Evolutionary conservation across 78 protist genomes (phyloP).

Genomic region (Protostelium mycophagum): DNA sequence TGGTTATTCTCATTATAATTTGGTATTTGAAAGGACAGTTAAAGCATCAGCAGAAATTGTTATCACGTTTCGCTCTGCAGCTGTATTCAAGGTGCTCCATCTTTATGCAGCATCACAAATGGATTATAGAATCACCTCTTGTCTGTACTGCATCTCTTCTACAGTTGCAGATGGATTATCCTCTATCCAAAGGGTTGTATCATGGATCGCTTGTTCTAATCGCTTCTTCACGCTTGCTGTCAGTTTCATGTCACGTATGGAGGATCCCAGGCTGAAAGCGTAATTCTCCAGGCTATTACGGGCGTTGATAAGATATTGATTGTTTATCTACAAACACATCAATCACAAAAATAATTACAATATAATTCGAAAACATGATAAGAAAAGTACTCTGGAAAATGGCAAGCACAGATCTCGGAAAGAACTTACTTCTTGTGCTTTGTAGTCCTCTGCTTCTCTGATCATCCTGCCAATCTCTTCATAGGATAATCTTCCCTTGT

Average conservation of each 20-base stretch:
- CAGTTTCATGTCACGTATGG: background rate
- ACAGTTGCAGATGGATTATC: conserved; percentile 67
- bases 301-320: background rate
- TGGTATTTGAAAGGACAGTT: too few species aligned
- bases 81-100: too few species aligned
- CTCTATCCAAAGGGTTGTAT: conserved; percentile 67
- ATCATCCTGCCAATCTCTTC: conserved; percentile 95
- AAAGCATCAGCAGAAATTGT: too few species aligned
- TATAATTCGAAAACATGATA: too few species aligned
- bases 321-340: background rate
- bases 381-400: too few species aligned
- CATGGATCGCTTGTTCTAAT: conserved; percentile 58
- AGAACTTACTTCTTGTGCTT: conserved; percentile 53
- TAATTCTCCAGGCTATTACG: background rate
- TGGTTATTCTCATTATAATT: too few species aligned
- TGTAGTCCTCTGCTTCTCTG: conserved; percentile 83
- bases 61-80: too few species aligned
- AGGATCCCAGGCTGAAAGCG: background rate
- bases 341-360: too few species aligned
- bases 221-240: background rate
- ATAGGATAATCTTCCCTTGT: conserved; percentile 86
- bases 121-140: too few species aligned
- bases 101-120: too few species aligned
- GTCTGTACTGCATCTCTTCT: conserved; percentile 83
- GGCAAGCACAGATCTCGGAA: conserved; percentile 14